These are phyloP conservation scores for Russula virescens DNA, from an alignment of 768 basidiomycete genomes.

Conservation along the genomic window DNA sequence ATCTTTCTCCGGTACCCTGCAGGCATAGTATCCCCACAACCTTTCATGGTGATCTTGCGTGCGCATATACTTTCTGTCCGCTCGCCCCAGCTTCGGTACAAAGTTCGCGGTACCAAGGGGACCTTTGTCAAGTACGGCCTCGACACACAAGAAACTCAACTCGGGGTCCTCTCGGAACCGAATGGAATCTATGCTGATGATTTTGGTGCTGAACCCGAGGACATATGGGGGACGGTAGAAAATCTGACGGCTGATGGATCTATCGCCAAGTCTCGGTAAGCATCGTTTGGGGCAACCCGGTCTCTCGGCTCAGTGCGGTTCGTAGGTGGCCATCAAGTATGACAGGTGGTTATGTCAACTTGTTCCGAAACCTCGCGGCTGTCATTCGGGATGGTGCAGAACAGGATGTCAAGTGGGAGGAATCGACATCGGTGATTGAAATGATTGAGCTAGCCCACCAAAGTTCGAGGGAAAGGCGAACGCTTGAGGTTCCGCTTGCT, in stretches of 20 bases:
- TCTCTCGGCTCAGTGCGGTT: constrained; percentile 21
- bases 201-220: constrained; percentile 60
- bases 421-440: constrained; percentile 65
- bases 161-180: constrained; percentile 50
- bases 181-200: constrained; percentile 38
- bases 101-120: constrained; percentile 66
- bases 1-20: constrained; percentile 30
- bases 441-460: constrained; percentile 69
- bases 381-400: constrained; percentile 52
- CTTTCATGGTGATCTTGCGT: constrained; percentile 61
- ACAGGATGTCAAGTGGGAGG: constrained; percentile 63
- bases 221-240: constrained; percentile 58
- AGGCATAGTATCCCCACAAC: constrained; percentile 39
- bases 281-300: constrained; percentile 21
- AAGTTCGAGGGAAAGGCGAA: constrained; percentile 57
- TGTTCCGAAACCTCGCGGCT: constrained; percentile 62
- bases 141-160: constrained; percentile 75
- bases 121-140: constrained; percentile 70
- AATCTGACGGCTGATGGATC: constrained; percentile 44
- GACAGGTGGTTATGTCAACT: constrained; percentile 50
- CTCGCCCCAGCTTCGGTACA: constrained; percentile 61
- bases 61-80: constrained; percentile 66
- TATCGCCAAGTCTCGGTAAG: constrained; percentile 32
- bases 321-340: constrained; percentile 58
- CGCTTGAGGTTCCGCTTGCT: constrained; percentile 31